Base-by-base conservation (phyloP, 75 land plant species). In the Pinus tabuliformis region DNA sequence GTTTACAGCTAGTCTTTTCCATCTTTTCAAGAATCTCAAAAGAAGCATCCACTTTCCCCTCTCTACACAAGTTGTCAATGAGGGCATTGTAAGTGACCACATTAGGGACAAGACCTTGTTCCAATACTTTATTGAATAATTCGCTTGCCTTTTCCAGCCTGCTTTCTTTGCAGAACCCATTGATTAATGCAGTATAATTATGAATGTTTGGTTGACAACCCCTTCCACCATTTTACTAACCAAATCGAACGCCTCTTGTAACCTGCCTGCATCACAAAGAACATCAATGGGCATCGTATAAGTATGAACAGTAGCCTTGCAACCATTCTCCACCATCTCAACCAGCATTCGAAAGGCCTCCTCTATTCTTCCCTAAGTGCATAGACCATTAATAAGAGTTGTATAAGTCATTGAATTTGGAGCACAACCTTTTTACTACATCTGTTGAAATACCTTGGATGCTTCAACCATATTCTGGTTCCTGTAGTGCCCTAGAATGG, bases 31-130 rank as follows among this genome's bases (percentile, higher is more conserved):
- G 62, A 28, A 88, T 75, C 37, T 78, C 74, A 36, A 86, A 81
- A 20, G 95, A 92, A 64, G 76, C 75, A 30, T 83, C 86, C 18
- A 83, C 20, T 54, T 61, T 74, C 22, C 84, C 84, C 36, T 72
- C 57, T 59, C 83, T 85, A 54, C 92, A 90, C 73, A 85, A 81
- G 18, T 89, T 91, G 75, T 83, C 80, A 73, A 94, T 83, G 54
- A 94, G 77, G 59, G 82, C 81, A 82, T 87, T 94, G 57, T 86
- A 94, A 42, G 88, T 82, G 2, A 90, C 79, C 18, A 81, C 86
- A 76, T 73, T 84, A 1, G 95, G 91, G 52, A 68, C 75, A 58
- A 90, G 85, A 7, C 80, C 82, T 24, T 81, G 79, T n/a, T 70
- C 57, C 37, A 62, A 37, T 82, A 87, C 83, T 54, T 78, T 75